phyloP scores from a whole-genome alignment of 116 monocot genomes.

The Iris pallida region DNA sequence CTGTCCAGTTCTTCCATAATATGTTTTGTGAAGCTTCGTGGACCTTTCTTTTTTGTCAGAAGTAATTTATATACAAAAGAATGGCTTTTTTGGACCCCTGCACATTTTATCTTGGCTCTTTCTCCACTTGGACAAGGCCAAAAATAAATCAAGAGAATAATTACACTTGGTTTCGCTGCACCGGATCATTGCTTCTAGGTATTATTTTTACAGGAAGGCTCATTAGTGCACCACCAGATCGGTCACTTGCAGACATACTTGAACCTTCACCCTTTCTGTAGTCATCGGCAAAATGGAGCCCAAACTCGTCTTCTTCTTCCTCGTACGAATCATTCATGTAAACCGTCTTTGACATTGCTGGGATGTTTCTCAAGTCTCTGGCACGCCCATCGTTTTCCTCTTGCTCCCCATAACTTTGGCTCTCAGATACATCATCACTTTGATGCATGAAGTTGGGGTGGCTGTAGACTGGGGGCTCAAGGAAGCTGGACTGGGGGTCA shows the following conservation, averaged over 20 bases:
- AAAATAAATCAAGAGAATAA: background rate
- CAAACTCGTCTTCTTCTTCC: constrained; percentile 34
- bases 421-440: constrained; percentile 13
- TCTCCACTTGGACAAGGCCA: background rate
- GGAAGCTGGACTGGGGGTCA: background rate
- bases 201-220: constrained; percentile 59
- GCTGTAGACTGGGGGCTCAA: constrained; percentile 4
- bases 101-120: background rate
- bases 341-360: constrained; percentile 39
- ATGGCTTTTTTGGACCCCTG: background rate
- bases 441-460: background rate
- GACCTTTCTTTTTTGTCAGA: too few relatives aligned
- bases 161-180: constrained; percentile 7
- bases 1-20: too few relatives aligned
- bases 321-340: constrained; percentile 46
- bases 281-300: constrained; percentile 56
- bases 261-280: constrained; percentile 5
- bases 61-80: constrained; percentile 11
- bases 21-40: too few relatives aligned
- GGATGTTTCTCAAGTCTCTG: constrained; percentile 16
- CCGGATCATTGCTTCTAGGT: constrained; percentile 57
- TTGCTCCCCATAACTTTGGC: constrained; percentile 19
- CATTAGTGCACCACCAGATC: constrained; percentile 16
- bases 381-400: background rate
- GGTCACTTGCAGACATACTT: background rate